Conservation (phyloP, 2,329 filamentous ascomycete species). For the Arthrobotrys conoides region DNA sequence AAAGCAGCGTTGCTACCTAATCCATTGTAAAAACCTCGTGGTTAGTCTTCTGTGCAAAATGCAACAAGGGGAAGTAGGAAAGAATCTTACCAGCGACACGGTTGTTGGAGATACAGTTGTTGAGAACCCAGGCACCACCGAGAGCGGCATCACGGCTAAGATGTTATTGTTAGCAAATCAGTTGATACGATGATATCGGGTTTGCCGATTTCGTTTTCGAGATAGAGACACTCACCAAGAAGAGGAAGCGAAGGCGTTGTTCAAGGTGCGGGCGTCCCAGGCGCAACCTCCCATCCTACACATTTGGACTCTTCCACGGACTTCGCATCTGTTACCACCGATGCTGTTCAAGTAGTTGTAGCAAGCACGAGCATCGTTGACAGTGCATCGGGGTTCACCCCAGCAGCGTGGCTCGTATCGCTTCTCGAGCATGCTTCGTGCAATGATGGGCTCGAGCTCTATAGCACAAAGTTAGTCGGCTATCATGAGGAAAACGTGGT, state of each 20-base stretch:
- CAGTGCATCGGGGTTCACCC: slow-evolving; percentile 42
- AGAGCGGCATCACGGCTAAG: slow-evolving; percentile 34
- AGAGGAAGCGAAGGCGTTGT: slow-evolving; percentile 46
- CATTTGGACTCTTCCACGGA: slow-evolving; percentile 38
- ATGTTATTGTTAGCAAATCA: not conserved
- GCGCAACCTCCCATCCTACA: slow-evolving; percentile 41
- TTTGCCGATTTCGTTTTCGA: not conserved
- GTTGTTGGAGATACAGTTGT: slow-evolving; percentile 34
- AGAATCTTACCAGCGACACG: slow-evolving; percentile 30
- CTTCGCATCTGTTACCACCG: slow-evolving; percentile 27
- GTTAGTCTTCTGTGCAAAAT: not conserved
- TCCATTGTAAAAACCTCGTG: not conserved
- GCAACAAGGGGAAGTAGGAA: not conserved
- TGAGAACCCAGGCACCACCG: slow-evolving; percentile 48
- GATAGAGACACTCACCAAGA: slow-evolving; percentile 22
- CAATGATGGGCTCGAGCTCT: slow-evolving; percentile 23
- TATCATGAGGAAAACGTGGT: not conserved
- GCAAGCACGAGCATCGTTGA: slow-evolving; percentile 41
- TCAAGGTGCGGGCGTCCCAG: slow-evolving; percentile 44
- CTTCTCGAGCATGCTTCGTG: slow-evolving; percentile 33
- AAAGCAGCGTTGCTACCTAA: slow-evolving; percentile 45
- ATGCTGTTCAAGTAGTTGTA: slow-evolving; percentile 59
- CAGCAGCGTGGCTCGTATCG: slow-evolving; percentile 47
- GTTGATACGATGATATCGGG: not conserved
- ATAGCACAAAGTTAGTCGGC: not conserved